A percentile compares a stretch with the other conserved stretches of the same genome.
These are phyloP conservation scores for Chaetomiaceae sp. DNA, from an alignment of 2,329 filamentous ascomycete genomes.

Conservation along the genomic window DNA sequence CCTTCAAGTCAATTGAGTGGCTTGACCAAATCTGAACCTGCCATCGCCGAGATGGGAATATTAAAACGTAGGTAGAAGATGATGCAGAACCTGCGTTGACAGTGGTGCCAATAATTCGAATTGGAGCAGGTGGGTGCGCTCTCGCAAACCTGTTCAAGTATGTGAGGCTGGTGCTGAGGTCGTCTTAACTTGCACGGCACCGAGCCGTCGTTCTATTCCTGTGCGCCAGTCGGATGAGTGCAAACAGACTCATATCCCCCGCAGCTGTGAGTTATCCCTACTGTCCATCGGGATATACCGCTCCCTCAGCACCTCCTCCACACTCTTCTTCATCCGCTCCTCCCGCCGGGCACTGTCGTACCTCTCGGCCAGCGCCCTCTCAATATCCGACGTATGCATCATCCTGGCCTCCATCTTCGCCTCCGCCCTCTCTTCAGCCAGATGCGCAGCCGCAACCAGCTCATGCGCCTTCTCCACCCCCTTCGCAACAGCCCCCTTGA, in stretches of 20 bases:
- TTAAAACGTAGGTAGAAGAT: too few relatives aligned
- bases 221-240: too few relatives aligned
- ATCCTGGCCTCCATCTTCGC: constrained; percentile 27
- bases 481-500: constrained; percentile 39
- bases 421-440: constrained; percentile 35
- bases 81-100: too few relatives aligned
- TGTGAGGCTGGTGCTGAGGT: too few relatives aligned
- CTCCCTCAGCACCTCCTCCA: constrained; percentile 51
- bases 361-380: constrained; percentile 49
- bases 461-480: constrained; percentile 41
- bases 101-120: too few relatives aligned
- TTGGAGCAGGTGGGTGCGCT: too few relatives aligned
- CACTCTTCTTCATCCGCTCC: constrained; percentile 41
- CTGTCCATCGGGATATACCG: constrained; percentile 49
- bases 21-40: too few relatives aligned
- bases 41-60: too few relatives aligned
- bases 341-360: constrained; percentile 40
- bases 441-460: constrained; percentile 33
- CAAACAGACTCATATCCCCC: constrained; percentile 35
- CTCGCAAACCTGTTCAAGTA: too few relatives aligned
- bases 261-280: constrained; percentile 42
- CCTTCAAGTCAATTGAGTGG: too few relatives aligned
- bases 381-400: constrained; percentile 35
- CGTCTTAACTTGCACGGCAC: too few relatives aligned
- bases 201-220: too few relatives aligned